Evolutionary conservation across 2,329 filamentous ascomycete genomes (phyloP).

Genomic region (Eutypa lata): DNA sequence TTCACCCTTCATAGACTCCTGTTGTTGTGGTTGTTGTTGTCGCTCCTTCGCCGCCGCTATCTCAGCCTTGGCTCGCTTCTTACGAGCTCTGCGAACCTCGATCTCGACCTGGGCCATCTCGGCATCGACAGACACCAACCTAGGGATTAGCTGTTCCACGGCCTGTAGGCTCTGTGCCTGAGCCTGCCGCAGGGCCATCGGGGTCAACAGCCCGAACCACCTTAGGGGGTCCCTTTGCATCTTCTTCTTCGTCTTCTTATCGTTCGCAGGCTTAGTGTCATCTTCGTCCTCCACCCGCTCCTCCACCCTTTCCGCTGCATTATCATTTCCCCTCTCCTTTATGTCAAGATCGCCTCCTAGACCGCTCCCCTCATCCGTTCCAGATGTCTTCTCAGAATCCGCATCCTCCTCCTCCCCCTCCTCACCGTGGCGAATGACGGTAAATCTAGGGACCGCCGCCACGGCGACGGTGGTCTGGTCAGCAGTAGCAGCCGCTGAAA

Average conservation of each 20-base stretch:
- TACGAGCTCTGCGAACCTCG: constrained; percentile 61
- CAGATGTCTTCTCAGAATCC: not conserved
- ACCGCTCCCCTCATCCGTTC: no score
- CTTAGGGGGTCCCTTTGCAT: constrained; percentile 49
- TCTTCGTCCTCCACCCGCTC: constrained; percentile 4
- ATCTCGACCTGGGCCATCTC: constrained; percentile 66
- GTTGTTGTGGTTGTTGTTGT: constrained; percentile 12
- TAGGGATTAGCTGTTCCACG: constrained; percentile 56
- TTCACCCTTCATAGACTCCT: not conserved
- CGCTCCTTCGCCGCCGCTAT: constrained; percentile 30
- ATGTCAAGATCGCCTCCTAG: not conserved
- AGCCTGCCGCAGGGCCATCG: constrained; percentile 51
- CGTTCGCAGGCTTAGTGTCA: not conserved
- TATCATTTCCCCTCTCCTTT: not conserved
- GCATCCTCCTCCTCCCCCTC: constrained; percentile 1
- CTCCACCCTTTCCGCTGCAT: constrained; percentile 4
- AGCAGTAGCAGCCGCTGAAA: no score
- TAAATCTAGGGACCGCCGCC: constrained; percentile 17
- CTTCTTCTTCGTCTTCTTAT: constrained; percentile 10
- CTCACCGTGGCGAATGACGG: constrained; percentile 10
- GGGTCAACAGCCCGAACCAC: constrained; percentile 56
- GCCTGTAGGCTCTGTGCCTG: constrained; percentile 56
- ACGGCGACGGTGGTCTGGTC: no score
- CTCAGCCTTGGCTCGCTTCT: constrained; percentile 49
- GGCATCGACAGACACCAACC: constrained; percentile 53